A percentile compares a stretch with the other conserved stretches of the same genome.
These are phyloP conservation scores for Stephania japonica DNA, from an alignment of 164 flowering plant genomes.

Conservation along the genomic window DNA sequence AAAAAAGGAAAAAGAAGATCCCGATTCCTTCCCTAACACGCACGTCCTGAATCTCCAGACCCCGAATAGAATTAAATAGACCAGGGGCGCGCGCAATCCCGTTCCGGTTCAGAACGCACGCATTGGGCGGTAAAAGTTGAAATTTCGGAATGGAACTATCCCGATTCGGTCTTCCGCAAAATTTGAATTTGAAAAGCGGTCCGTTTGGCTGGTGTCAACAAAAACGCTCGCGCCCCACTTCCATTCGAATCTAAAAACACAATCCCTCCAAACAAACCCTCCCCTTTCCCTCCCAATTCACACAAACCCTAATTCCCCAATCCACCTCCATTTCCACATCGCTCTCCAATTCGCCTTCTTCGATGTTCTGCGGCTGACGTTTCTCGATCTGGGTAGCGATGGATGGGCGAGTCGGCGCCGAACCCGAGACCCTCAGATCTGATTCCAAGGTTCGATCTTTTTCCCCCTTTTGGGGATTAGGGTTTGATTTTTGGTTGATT, in stretches of 20 bases:
- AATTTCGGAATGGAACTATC: too few relatives aligned
- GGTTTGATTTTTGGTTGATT: background rate
- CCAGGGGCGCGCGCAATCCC: background rate
- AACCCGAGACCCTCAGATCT: background rate
- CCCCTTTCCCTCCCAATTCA: constrained; percentile 1
- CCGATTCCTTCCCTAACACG: background rate
- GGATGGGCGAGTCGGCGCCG: background rate
- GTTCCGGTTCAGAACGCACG: too few relatives aligned
- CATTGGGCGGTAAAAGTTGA: too few relatives aligned
- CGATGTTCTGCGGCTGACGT: background rate
- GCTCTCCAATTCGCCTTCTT: background rate
- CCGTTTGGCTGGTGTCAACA: background rate
- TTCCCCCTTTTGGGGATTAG: background rate
- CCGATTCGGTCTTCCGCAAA: background rate
- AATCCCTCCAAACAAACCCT: background rate
- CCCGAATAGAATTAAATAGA: background rate
- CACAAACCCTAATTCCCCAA: background rate
- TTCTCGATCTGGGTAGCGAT: background rate
- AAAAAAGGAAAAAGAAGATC: too few relatives aligned
- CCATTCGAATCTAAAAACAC: background rate
- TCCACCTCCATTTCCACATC: background rate
- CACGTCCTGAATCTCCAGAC: background rate
- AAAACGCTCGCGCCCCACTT: background rate
- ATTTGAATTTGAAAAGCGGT: background rate
- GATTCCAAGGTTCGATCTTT: background rate